phyloP scores from a whole-genome alignment of 257 asterid genomes.

The Gardenia jasminoides region DNA sequence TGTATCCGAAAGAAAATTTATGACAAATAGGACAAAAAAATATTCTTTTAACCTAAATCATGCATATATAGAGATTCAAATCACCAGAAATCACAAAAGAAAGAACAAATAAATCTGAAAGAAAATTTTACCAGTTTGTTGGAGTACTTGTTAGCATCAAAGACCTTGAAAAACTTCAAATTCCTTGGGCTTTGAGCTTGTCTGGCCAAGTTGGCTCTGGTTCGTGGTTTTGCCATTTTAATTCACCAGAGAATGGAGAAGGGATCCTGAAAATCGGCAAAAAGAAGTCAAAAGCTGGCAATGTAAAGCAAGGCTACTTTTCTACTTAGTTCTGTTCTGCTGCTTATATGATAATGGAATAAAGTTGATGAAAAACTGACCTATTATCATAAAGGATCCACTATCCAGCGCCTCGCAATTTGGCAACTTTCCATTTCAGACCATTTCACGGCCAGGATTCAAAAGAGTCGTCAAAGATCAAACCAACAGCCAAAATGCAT shows the following conservation, averaged over 20 bases:
- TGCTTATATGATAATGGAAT: no score
- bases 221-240: background rate
- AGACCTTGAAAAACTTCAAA: background rate
- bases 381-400: no score
- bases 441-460: no score
- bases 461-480: no score
- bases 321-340: no score
- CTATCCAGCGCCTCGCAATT: no score
- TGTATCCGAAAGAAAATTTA: no score
- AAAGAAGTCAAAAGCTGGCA: background rate
- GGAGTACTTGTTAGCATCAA: background rate
- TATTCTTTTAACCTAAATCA: background rate
- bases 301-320: no score
- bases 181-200: background rate
- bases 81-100: background rate
- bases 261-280: background rate
- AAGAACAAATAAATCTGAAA: background rate
- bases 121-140: background rate
- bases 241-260: background rate
- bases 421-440: no score
- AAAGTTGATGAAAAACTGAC: no score
- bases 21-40: no score
- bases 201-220: background rate
- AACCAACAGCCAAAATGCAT: no score
- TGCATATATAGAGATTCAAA: background rate